These are phyloP conservation scores for Rubroboletus pulcherrimus DNA, from an alignment of 768 basidiomycete species.

Conservation along the genomic window DNA sequence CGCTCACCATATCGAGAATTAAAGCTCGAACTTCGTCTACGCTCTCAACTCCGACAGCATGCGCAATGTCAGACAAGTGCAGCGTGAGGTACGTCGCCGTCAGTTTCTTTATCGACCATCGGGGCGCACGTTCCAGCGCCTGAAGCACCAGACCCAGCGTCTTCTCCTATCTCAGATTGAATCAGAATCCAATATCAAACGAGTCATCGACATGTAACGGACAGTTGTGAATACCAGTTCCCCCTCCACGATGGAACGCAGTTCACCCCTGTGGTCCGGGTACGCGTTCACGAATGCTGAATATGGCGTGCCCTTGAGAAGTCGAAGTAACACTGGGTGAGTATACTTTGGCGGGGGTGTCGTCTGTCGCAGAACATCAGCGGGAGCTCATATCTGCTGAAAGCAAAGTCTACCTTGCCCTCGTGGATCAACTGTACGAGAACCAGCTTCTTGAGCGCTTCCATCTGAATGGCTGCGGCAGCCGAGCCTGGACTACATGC, in stretches of 20 bases:
- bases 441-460: conserved; percentile 80
- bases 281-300: conserved; percentile 60
- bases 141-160: conserved; percentile 68
- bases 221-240: conserved; percentile 55
- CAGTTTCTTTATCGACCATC: conserved; percentile 76
- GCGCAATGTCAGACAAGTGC: conserved; percentile 67
- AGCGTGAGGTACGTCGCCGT: conserved; percentile 82
- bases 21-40: conserved; percentile 55
- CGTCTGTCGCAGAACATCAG: conserved; percentile 17
- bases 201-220: conserved; percentile 12
- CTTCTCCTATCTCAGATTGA: conserved; percentile 48
- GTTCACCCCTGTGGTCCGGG: conserved; percentile 46
- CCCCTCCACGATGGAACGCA: conserved; percentile 50
- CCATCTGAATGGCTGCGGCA: conserved; percentile 71
- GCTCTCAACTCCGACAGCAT: conserved; percentile 38
- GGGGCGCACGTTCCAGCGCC: conserved; percentile 64
- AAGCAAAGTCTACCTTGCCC: conserved; percentile 53
- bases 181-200: conserved; percentile 4
- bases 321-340: conserved; percentile 49
- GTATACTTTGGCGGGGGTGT: conserved; percentile 71
- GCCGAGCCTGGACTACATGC: conserved; percentile 56
- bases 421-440: conserved; percentile 75
- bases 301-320: conserved; percentile 70
- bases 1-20: conserved; percentile 69
- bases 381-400: background rate